A percentile compares a stretch with the other conserved stretches of the same genome.
phyloP scores from a whole-genome alignment of 1,139 yeast species.

The Blastobotrys malaysiensis region DNA sequence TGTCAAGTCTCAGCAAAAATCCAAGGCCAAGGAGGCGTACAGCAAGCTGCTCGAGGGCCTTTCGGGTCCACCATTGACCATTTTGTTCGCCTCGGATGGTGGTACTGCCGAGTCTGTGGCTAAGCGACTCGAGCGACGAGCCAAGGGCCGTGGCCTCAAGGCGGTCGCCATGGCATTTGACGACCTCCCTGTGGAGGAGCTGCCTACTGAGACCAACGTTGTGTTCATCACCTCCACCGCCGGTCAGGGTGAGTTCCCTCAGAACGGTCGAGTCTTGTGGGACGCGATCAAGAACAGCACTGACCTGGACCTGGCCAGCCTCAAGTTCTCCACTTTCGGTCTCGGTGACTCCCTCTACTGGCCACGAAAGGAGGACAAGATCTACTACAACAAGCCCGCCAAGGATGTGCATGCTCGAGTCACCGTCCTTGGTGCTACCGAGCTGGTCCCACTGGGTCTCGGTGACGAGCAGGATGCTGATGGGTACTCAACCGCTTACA shows the following conservation, averaged over 20 bases:
- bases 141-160: constrained; percentile 80
- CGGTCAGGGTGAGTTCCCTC: constrained; percentile 98
- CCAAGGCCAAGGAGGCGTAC: constrained; percentile 73
- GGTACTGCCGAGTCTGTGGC: constrained; percentile 87
- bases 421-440: constrained; percentile 65
- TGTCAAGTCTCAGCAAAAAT: constrained; percentile 54
- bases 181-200: constrained; percentile 73
- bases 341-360: constrained; percentile 93
- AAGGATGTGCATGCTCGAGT: constrained; percentile 64
- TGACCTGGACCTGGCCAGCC: constrained; percentile 66
- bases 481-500: constrained; percentile 85
- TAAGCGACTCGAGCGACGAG: constrained; percentile 76
- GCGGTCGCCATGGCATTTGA: constrained; percentile 77
- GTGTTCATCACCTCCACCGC: constrained; percentile 84
- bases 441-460: constrained; percentile 68
- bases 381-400: constrained; percentile 90
- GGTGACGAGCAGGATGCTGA: constrained; percentile 99
- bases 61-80: constrained; percentile 87
- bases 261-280: constrained; percentile 90
- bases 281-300: constrained; percentile 66
- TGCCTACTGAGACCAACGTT: constrained; percentile 74
- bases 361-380: constrained; percentile 96
- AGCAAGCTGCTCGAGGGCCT: constrained; percentile 74
- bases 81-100: constrained; percentile 92
- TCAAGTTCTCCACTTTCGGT: constrained; percentile 77